phyloP scores from a whole-genome alignment of 345 rosid genomes.

The Kandelia obovata region DNA sequence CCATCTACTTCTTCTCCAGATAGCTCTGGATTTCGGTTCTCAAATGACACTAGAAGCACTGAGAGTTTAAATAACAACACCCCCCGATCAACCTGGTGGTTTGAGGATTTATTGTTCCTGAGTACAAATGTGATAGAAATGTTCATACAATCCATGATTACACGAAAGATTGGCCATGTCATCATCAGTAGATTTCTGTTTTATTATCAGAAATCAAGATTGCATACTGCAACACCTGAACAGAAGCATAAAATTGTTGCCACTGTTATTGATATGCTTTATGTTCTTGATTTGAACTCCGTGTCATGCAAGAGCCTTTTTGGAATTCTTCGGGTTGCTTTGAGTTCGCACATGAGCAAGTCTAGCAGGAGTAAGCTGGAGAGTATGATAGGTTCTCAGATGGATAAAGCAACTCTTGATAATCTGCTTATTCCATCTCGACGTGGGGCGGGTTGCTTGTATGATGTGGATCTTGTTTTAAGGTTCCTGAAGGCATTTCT shows the following conservation, averaged over 20 bases:
- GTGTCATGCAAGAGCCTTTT: slow-evolving; percentile 69
- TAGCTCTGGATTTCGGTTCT: slow-evolving; percentile 67
- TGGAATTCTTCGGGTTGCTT: slow-evolving; percentile 55
- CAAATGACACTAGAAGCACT: slow-evolving; percentile 79
- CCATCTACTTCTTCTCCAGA: slow-evolving; percentile 74
- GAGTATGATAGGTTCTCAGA: slow-evolving; percentile 67
- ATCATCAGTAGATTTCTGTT: slow-evolving; percentile 59
- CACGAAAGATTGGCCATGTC: slow-evolving; percentile 50
- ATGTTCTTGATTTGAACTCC: slow-evolving; percentile 48
- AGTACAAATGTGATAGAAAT: slow-evolving; percentile 39
- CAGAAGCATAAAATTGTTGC: slow-evolving; percentile 57
- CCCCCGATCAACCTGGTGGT: slow-evolving; percentile 71
- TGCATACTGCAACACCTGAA: slow-evolving; percentile 27
- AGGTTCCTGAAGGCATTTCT: slow-evolving; percentile 63
- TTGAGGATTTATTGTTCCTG: slow-evolving; percentile 61
- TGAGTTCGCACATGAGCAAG: slow-evolving; percentile 48
- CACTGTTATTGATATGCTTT: slow-evolving; percentile 48
- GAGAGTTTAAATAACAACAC: slow-evolving; percentile 68
- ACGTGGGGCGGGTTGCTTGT: slow-evolving; percentile 39
- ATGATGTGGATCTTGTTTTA: slow-evolving; percentile 71
- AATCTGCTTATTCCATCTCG: slow-evolving; percentile 82
- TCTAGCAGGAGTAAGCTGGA: slow-evolving; percentile 56
- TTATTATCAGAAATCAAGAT: slow-evolving; percentile 76
- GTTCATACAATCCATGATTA: slow-evolving; percentile 50
- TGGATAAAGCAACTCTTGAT: slow-evolving; percentile 77